Conservation (phyloP, 805 yeast genomes). For the Cyberlindnera galapagoensis region DNA sequence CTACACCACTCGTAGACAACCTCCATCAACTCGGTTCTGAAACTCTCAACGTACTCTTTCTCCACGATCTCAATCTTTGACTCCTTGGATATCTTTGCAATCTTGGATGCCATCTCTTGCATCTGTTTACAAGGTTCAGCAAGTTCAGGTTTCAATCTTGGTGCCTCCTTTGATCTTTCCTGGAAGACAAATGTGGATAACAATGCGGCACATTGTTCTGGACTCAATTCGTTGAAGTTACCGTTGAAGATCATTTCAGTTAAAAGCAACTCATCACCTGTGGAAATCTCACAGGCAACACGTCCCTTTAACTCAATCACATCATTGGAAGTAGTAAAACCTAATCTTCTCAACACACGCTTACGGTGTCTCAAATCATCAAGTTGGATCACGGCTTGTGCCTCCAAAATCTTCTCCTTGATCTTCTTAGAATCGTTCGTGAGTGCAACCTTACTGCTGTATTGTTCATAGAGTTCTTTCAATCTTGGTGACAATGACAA, state of each 20-base stretch:
- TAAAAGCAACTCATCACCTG: slow-evolving; percentile 75
- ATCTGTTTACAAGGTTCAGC: slow-evolving; percentile 87
- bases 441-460: slow-evolving; percentile 56
- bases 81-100: slow-evolving; percentile 86
- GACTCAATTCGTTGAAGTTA: slow-evolving; percentile 78
- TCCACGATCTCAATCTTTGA: slow-evolving; percentile 86
- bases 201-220: slow-evolving; percentile 89
- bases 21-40: slow-evolving; percentile 93
- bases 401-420: slow-evolving; percentile 65
- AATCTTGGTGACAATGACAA: slow-evolving; percentile 55
- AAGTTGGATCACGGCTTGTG: slow-evolving; percentile 86
- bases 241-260: slow-evolving; percentile 96
- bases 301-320: slow-evolving; percentile 94
- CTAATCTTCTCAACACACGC: slow-evolving; percentile 86
- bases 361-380: slow-evolving; percentile 92
- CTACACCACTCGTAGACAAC: slow-evolving; percentile 96
- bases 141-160: slow-evolving; percentile 79
- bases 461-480: slow-evolving; percentile 56
- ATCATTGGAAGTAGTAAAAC: slow-evolving; percentile 80
- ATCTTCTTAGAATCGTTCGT: slow-evolving; percentile 51
- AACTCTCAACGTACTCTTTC: slow-evolving; percentile 86
- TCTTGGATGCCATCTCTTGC: slow-evolving; percentile 85
- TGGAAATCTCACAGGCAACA: slow-evolving; percentile 93
- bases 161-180: slow-evolving; percentile 85
- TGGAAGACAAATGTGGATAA: slow-evolving; percentile 95